Evolutionary conservation across 208 protist species (phyloP).

Genomic region (Leishmania tarentolae): DNA sequence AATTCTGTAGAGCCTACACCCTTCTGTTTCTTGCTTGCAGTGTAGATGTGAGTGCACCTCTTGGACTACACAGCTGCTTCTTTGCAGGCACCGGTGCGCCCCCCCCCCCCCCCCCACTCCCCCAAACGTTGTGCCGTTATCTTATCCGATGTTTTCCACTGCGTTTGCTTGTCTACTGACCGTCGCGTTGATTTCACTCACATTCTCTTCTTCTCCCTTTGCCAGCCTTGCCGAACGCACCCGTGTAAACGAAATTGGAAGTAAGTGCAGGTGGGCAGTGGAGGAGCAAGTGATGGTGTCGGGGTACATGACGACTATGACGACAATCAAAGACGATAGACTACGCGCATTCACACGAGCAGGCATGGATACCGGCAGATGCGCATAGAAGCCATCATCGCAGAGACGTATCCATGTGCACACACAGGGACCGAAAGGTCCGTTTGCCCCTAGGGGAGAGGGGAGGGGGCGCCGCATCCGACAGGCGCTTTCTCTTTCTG

Average conservation of each 20-base stretch:
- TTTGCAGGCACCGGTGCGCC: background rate
- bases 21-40: background rate
- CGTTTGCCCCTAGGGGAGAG: background rate
- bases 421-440: background rate
- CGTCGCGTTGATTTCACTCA: background rate
- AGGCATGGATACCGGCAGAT: background rate
- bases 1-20: background rate
- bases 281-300: background rate
- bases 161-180: conserved; percentile 6
- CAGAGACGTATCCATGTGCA: background rate
- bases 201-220: background rate
- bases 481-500: background rate
- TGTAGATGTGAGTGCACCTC: background rate
- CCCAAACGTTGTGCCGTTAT: background rate
- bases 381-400: background rate
- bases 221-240: background rate
- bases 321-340: background rate
- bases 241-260: background rate
- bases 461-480: background rate
- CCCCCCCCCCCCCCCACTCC: too few species aligned
- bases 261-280: background rate
- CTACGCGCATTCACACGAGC: background rate
- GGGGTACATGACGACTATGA: background rate
- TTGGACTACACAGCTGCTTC: background rate
- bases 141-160: background rate